Percentiles rank a stretch among this genome's conserved stretches.
These are phyloP conservation scores for Russula vinacea DNA, from an alignment of 768 basidiomycete species.

Conservation along the genomic window DNA sequence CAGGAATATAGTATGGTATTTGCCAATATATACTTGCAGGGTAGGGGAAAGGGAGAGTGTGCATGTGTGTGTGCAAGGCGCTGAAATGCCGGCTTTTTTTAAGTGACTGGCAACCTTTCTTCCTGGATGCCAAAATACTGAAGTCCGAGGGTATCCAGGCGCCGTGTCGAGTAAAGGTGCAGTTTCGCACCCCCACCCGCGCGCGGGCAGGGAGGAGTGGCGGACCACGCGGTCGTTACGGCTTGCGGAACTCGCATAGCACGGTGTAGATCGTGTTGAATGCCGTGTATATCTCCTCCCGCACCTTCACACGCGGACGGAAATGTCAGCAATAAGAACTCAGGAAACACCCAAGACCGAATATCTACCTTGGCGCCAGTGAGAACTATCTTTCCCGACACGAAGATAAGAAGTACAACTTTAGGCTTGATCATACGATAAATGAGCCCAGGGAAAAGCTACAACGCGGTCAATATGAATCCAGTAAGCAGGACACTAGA, in stretches of 20 bases:
- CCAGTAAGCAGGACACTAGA: neutral
- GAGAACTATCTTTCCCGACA: constrained; percentile 97
- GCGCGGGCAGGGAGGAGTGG: constrained; percentile 22
- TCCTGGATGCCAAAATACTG: neutral
- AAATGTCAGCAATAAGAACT: constrained; percentile 40
- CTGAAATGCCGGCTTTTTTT: too few species aligned
- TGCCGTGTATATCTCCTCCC: constrained; percentile 98
- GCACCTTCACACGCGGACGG: constrained; percentile 57
- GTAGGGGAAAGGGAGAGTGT: constrained; percentile 17
- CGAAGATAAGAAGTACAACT: constrained; percentile 97
- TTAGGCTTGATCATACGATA: constrained; percentile 99
- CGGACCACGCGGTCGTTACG: constrained; percentile 40
- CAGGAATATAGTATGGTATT: constrained; percentile 13
- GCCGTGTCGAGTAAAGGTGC: neutral
- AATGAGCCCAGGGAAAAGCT: constrained; percentile 98
- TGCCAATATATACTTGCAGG: constrained; percentile 27
- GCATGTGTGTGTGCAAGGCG: too few species aligned
- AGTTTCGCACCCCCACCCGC: constrained; percentile 10
- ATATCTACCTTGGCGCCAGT: constrained; percentile 99
- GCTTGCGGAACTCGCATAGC: constrained; percentile 91
- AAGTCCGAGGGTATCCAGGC: constrained; percentile 8
- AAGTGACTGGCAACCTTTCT: too few species aligned
- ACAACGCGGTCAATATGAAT: neutral
- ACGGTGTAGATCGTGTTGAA: constrained; percentile 99
- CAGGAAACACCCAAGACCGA: constrained; percentile 25